Evolutionary conservation across 208 protist genomes (phyloP).

Genomic region (Porcisia deanei): DNA sequence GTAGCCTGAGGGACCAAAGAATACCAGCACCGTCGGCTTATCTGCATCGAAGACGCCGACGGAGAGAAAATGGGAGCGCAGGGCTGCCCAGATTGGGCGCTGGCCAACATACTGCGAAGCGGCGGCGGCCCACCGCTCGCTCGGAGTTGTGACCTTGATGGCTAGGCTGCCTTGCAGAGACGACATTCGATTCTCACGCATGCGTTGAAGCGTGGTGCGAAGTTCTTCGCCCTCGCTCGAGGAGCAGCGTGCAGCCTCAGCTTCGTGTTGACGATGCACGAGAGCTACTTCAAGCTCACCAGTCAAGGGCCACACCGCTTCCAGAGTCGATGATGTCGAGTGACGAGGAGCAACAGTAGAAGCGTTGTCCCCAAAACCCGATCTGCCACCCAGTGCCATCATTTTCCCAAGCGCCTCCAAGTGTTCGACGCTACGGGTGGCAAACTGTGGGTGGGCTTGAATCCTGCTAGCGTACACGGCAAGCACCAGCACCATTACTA

Average conservation of each 20-base stretch:
- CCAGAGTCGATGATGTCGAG: conserved; percentile 1
- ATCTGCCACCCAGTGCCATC: conserved; percentile 1
- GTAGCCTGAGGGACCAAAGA: conserved; percentile 86
- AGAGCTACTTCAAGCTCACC: conserved; percentile 45
- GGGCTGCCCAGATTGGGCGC: conserved; percentile 50
- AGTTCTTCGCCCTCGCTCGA: conserved; percentile 17
- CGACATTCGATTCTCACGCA: conserved; percentile 16
- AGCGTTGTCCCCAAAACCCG: neutral
- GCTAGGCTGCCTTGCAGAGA: neutral
- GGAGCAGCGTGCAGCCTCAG: conserved; percentile 41
- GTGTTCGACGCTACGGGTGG: conserved; percentile 30
- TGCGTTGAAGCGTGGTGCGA: conserved; percentile 9
- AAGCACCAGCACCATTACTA: conserved; percentile 50
- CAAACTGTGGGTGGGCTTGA: conserved; percentile 25
- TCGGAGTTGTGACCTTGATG: conserved; percentile 9
- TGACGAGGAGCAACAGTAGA: neutral
- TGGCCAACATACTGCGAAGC: conserved; percentile 79
- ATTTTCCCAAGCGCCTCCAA: conserved; percentile 35
- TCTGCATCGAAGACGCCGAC: conserved; percentile 62
- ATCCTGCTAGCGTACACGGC: conserved; percentile 36
- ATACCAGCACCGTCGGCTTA: conserved; percentile 81
- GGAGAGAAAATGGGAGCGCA: conserved; percentile 61
- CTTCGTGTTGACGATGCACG: conserved; percentile 46
- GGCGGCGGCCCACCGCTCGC: conserved; percentile 46
- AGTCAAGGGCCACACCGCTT: conserved; percentile 30